Conservation (phyloP, 2,329 filamentous ascomycete species). For the Fusarium irregulare region DNA sequence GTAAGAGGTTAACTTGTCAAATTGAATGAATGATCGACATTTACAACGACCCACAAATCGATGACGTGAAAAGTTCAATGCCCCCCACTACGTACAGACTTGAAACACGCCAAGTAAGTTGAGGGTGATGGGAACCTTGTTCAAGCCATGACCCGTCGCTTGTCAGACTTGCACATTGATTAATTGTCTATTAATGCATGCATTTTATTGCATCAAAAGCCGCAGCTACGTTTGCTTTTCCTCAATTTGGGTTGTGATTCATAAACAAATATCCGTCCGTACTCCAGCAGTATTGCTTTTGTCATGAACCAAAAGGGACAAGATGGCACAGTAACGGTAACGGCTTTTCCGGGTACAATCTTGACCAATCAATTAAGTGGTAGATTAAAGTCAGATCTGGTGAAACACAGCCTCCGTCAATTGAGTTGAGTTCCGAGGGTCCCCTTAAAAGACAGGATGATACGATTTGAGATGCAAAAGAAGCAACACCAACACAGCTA, state of each 20-base stretch:
- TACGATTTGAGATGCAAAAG: background rate
- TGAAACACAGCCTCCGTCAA: conserved; percentile 28
- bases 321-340: conserved; percentile 6
- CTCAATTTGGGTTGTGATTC: background rate
- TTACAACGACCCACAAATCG: conserved; percentile 14
- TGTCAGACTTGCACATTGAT: conserved; percentile 10
- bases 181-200: background rate
- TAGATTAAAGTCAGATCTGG: conserved; percentile 36
- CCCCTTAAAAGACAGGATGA: conserved; percentile 15
- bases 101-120: conserved; percentile 38
- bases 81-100: conserved; percentile 19
- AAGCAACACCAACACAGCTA: background rate
- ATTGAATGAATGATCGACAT: conserved; percentile 33
- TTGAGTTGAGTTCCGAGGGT: conserved; percentile 1
- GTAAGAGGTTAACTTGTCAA: background rate
- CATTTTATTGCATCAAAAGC: background rate
- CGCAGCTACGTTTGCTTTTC: conserved; percentile 1
- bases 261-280: background rate
- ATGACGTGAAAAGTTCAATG: conserved; percentile 26
- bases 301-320: background rate
- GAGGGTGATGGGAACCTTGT: conserved; percentile 1
- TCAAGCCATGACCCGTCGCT: background rate
- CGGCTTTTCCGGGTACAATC: background rate
- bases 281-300: background rate
- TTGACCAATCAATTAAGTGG: conserved; percentile 15